A percentile compares a stretch with the other conserved stretches of the same genome.
These are phyloP conservation scores for Plasmodium falciparum DNA, from an alignment of 169 alveolate species.

Conservation along the genomic window DNA sequence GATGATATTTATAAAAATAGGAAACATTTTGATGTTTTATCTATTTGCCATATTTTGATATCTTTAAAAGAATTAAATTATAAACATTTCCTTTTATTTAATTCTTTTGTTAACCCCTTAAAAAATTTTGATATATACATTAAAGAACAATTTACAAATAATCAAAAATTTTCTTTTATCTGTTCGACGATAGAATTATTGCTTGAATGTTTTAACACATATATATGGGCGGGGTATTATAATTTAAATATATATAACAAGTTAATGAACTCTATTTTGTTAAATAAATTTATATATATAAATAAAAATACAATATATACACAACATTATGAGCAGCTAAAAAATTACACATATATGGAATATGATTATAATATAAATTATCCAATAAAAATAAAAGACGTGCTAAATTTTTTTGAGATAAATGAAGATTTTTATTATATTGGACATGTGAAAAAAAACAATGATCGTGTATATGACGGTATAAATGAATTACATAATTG, in stretches of 20 bases:
- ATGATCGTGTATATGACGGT: not conserved
- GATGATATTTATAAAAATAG: slow-evolving; percentile 83
- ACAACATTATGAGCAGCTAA: slow-evolving; percentile 44
- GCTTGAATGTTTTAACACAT: slow-evolving; percentile 61
- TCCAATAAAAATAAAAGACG: slow-evolving; percentile 38
- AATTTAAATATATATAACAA: slow-evolving; percentile 66
- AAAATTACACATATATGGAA: slow-evolving; percentile 40
- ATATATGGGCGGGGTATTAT: slow-evolving; percentile 77
- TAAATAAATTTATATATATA: slow-evolving; percentile 45
- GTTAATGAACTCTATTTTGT: slow-evolving; percentile 49
- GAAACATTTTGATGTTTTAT: slow-evolving; percentile 82
- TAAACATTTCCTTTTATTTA: slow-evolving; percentile 80
- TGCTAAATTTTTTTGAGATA: slow-evolving; percentile 24
- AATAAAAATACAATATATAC: slow-evolving; percentile 13
- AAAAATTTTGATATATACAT: slow-evolving; percentile 66
- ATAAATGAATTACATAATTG: not conserved
- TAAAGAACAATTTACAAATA: slow-evolving; percentile 55
- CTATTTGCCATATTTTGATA: slow-evolving; percentile 83
- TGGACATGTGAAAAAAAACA: not conserved
- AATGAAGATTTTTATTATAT: not conserved
- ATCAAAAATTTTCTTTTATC: slow-evolving; percentile 24
- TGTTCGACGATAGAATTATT: slow-evolving; percentile 36
- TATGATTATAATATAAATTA: slow-evolving; percentile 57
- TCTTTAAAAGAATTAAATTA: slow-evolving; percentile 82
- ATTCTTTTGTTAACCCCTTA: slow-evolving; percentile 81